A percentile compares a stretch with the other conserved stretches of the same genome.
Conservation (phyloP, 805 yeast species). For the Diddensiella santjacobensis region DNA sequence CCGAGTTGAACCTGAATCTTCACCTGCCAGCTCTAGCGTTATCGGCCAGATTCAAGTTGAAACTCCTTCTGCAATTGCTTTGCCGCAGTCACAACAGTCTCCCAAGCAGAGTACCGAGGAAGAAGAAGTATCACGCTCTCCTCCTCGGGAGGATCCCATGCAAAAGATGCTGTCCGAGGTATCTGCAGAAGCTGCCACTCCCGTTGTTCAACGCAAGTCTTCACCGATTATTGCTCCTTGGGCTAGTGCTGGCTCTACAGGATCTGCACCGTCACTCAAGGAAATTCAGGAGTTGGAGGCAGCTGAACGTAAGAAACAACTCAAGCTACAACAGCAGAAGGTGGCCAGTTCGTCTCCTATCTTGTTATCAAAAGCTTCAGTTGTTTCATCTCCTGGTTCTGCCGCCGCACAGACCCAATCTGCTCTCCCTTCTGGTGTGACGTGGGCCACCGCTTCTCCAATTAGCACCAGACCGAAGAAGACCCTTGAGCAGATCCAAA, state of each 20-base stretch:
- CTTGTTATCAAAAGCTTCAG: background rate
- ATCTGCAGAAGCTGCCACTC: background rate
- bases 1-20: too few relatives aligned
- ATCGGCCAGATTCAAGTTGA: too few relatives aligned
- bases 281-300: slow-evolving; percentile 35
- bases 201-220: background rate
- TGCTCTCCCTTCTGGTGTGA: slow-evolving; percentile 25
- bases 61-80: too few relatives aligned
- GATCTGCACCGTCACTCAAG: slow-evolving; percentile 25
- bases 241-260: slow-evolving; percentile 19
- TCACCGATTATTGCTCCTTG: slow-evolving; percentile 25
- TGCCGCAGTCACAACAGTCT: too few relatives aligned
- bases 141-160: too few relatives aligned
- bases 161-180: background rate
- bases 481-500: slow-evolving; percentile 37
- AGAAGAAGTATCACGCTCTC: too few relatives aligned
- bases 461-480: slow-evolving; percentile 26
- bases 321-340: slow-evolving; percentile 18
- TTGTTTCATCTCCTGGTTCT: slow-evolving; percentile 7
- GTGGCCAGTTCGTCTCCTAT: slow-evolving; percentile 15
- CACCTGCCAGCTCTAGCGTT: too few relatives aligned
- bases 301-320: slow-evolving; percentile 20
- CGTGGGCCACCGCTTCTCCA: slow-evolving; percentile 26
- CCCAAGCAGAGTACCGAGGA: too few relatives aligned
- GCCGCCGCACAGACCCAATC: slow-evolving; percentile 17